phyloP scores from a whole-genome alignment of 345 rosid genomes.

The Populus deltoides region DNA sequence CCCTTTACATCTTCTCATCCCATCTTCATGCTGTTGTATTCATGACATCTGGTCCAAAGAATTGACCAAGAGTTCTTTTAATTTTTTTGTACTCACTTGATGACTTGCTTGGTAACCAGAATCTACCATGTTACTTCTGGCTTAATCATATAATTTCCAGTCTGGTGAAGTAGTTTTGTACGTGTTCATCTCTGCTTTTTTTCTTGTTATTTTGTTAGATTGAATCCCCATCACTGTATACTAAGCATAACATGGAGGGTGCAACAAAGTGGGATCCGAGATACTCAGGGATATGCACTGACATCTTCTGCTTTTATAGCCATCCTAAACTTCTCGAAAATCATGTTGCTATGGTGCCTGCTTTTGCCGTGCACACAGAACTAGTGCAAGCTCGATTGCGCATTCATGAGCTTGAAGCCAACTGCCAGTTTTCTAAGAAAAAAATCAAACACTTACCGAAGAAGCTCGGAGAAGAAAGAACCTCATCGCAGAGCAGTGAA shows the following conservation, averaged over 20 bases:
- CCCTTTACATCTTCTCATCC: neutral
- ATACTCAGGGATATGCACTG: neutral
- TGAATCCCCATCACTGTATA: conserved; percentile 12
- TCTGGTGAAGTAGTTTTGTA: neutral
- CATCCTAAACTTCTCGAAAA: neutral
- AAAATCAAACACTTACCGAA: conserved; percentile 1
- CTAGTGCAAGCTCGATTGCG: conserved; percentile 1
- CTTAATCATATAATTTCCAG: neutral
- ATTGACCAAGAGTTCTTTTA: neutral
- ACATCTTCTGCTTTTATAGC: neutral
- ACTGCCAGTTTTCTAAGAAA: neutral
- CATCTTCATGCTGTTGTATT: neutral
- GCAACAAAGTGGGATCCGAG: conserved; percentile 20
- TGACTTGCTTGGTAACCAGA: neutral
- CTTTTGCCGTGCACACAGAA: conserved; percentile 7
- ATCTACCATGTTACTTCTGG: neutral
- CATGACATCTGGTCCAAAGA: neutral
- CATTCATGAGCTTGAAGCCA: conserved; percentile 11
- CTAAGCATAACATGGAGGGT: conserved; percentile 9
- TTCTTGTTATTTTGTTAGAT: neutral
- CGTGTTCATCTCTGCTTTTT: neutral
- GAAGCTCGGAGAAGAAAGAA: conserved; percentile 14
- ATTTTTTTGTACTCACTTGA: neutral
- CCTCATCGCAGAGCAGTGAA: conserved; percentile 1
- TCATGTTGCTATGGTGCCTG: neutral